Evolutionary conservation across 371 early-diverging fungal genomes (phyloP), one percentile per base, ranked within the genome.

Genomic region (Mucor lusitanicus): DNA sequence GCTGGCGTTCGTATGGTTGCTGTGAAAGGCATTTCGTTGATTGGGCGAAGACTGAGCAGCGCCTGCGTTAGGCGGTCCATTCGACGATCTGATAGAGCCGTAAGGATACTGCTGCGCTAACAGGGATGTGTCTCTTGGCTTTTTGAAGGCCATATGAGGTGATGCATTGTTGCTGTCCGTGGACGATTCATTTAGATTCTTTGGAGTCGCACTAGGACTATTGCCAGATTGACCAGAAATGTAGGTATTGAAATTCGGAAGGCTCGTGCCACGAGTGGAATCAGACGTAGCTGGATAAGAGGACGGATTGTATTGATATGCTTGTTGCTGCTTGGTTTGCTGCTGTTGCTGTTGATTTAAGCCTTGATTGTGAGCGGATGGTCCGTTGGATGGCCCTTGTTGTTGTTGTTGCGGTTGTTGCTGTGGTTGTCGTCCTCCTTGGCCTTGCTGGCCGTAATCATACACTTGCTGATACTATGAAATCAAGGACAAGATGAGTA

Each of bases 381-480:
- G 46, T 19, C 46, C 46, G 19, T 44, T 28, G 55, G 27, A 15
- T 30, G 28, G 56, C 40, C 42, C 23, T 53, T 53, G 53, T 53
- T 64, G 59, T 46, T 60, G 48, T 32, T 50, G 60, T 23, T 19
- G 50, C n/a, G 6, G 48, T n/a, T 50, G 50, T 12, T 50, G 50
- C 19, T 19, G 50, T 27, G 25, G 53, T 53, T 25, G 53, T 11
- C 12, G 53, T 27, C 4, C 12, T 53, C 53, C 53, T 27, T 53
- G 53, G 9, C 53, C 27, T 27, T 53, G 56, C 21, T 71, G 67
- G 28, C 67, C 66, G 46, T 67, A 71, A 55, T 65, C 65, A 65
- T 72, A 72, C 6, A 64, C 44, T 65, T 59, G 65, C 44, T 67
- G 72, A 61, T 72, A 68, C 72, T 72, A 60, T 25, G 12, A 56